Base-by-base conservation (phyloP, 345 rosid species). In the Gynandropsis gynandra region DNA sequence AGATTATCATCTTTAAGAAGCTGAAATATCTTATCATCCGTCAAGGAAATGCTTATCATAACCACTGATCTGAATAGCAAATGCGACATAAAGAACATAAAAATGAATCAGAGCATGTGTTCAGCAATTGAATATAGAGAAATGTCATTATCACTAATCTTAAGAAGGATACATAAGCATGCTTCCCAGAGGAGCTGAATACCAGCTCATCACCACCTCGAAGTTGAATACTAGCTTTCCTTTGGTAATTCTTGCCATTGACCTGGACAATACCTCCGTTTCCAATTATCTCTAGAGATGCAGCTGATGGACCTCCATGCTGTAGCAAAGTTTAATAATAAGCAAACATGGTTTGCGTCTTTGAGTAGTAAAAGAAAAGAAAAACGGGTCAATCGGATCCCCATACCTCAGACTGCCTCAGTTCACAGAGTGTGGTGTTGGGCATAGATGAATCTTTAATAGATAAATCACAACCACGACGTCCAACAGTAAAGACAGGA, bases 81-180 rank as follows among this genome's bases (percentile, higher is more conserved):
- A 18, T 33, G 7, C 29, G 16, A 17, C 18, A n/a, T 9, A 19
- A 18, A 59, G 4, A 49, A 34, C 55, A 52, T 54, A 42, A 40
- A 65, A 43, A 34, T 44, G 34, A 16, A 43, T 15, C 6, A 7
- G 60, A 61, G 48, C 53, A 35, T 10, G 38, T 17, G 21, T 13
- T 41, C 33, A 48, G 42, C 49, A 24, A 47, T 5, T 4, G 7
- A 33, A 24, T 15, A 10, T 14, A 24, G 12, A 17, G 34, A 54
- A 31, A 39, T 18, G 46, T 51, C 16, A 34, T 31, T 49, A 29
- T 7, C 13, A 59, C 10, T 1, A 27, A 39, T 42, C 54, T 47
- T 20, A 16, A 24, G 9, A 70, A 92, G 96, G 98, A 92, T 92
- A 92, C 98, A 65, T 93, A 93, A 59, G 99, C 79, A 75, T 93